These are phyloP conservation scores for Sporothrix dimorphospora DNA, from an alignment of 2,329 filamentous ascomycete species.

Conservation along the genomic window DNA sequence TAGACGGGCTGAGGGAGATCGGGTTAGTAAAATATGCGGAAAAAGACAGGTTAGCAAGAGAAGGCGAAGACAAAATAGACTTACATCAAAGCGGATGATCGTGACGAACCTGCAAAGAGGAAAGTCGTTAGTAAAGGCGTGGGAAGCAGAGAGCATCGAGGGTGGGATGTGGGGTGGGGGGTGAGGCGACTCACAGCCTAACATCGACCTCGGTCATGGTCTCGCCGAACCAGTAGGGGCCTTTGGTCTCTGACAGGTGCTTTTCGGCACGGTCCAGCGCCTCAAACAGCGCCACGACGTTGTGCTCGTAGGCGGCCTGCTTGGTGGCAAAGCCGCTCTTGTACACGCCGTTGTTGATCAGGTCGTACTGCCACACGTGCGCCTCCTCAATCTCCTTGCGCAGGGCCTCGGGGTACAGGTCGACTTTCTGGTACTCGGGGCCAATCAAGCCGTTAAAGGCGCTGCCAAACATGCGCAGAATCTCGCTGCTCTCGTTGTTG, in stretches of 20 bases:
- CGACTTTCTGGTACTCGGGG: conserved; percentile 60
- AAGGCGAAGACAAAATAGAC: conserved; percentile 32
- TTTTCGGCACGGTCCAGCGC: conserved; percentile 76
- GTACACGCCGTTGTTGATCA: conserved; percentile 73
- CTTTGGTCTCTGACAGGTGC: conserved; percentile 58
- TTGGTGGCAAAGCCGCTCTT: conserved; percentile 83
- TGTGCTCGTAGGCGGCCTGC: conserved; percentile 78
- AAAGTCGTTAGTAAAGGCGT: background rate
- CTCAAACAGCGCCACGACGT: conserved; percentile 71
- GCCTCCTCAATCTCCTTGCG: conserved; percentile 71
- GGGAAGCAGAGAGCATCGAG: background rate
- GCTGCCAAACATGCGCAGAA: conserved; percentile 84
- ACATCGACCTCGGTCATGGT: conserved; percentile 81
- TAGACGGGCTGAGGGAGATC: conserved; percentile 62
- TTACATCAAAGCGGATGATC: conserved; percentile 69
- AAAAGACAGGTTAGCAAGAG: background rate
- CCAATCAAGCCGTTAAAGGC: conserved; percentile 76
- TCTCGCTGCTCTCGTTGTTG: conserved; percentile 90
- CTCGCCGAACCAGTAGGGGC: conserved; percentile 76
- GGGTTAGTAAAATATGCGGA: conserved; percentile 16
- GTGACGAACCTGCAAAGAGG: conserved; percentile 59
- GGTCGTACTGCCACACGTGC: conserved; percentile 79
- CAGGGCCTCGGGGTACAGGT: conserved; percentile 70
- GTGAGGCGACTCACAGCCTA: conserved; percentile 56
- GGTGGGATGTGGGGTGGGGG: no score